Conservation (phyloP, 2,329 filamentous ascomycete genomes). For the Aspergillus unguis region DNA sequence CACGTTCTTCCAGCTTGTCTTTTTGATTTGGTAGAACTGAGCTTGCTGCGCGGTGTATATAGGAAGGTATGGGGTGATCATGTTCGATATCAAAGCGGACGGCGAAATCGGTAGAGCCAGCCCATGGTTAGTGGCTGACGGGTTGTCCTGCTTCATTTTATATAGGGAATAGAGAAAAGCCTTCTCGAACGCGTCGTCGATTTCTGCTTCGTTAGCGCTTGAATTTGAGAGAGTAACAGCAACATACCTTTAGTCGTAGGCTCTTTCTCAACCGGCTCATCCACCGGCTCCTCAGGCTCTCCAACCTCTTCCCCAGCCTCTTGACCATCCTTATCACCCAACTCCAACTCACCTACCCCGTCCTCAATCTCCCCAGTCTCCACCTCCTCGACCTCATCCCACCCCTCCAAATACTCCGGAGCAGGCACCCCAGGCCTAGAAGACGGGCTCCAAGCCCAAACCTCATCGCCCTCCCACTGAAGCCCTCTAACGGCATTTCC, state of each 20-base stretch:
- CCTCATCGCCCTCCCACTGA: slow-evolving; percentile 66
- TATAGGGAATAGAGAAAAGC: slow-evolving; percentile 63
- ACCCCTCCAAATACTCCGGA: slow-evolving; percentile 55
- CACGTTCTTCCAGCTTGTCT: slow-evolving; percentile 67
- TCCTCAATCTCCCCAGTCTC: slow-evolving; percentile 44
- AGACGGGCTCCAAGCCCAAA: slow-evolving; percentile 61
- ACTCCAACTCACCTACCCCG: slow-evolving; percentile 39
- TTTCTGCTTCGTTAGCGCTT: slow-evolving; percentile 49
- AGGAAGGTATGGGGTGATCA: slow-evolving; percentile 65
- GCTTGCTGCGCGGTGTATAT: slow-evolving; percentile 54
- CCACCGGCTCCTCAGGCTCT: slow-evolving; percentile 25
- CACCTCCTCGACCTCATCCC: slow-evolving; percentile 36
- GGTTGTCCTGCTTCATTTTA: slow-evolving; percentile 57
- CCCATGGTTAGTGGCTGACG: slow-evolving; percentile 50
- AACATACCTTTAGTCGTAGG: slow-evolving; percentile 55
- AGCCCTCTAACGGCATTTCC: slow-evolving; percentile 64
- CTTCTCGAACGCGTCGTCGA: slow-evolving; percentile 62
- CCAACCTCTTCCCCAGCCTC: slow-evolving; percentile 12
- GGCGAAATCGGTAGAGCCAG: slow-evolving; percentile 62
- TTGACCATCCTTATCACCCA: slow-evolving; percentile 30
- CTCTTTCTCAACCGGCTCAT: slow-evolving; percentile 44
- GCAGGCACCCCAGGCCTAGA: slow-evolving; percentile 52
- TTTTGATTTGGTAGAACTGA: slow-evolving; percentile 63
- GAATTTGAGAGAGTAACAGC: neutral
- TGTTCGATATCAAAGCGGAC: slow-evolving; percentile 60